A percentile compares a stretch with the other conserved stretches of the same genome.
Evolutionary conservation across 2,329 filamentous ascomycete genomes (phyloP).

Genomic region (Cercospora brassicicola): DNA sequence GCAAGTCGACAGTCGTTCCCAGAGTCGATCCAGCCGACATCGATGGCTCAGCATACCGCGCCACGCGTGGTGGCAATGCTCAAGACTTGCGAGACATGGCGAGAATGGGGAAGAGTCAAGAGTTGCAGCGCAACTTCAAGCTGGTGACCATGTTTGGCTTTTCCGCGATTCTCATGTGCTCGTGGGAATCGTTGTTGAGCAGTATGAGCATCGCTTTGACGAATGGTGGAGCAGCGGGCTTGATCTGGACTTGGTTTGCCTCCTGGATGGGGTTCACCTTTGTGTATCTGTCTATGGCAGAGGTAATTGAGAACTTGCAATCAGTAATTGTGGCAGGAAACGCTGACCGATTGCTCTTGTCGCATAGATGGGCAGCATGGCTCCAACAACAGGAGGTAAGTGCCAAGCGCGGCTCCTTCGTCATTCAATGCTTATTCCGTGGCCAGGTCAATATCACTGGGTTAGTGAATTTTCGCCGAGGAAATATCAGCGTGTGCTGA

Average conservation of each 20-base stretch:
- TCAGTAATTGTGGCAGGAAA: background rate
- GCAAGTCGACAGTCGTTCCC: background rate
- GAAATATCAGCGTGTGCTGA: background rate
- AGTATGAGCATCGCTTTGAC: conserved; percentile 21
- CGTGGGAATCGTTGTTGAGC: conserved; percentile 29
- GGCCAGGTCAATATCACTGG: conserved; percentile 20
- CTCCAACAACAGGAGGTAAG: conserved; percentile 41
- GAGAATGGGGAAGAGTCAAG: conserved; percentile 20
- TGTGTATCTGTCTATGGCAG: conserved; percentile 24
- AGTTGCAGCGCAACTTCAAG: conserved; percentile 22
- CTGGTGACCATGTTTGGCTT: conserved; percentile 32
- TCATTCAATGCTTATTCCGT: background rate
- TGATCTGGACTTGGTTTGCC: conserved; percentile 21
- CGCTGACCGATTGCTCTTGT: background rate
- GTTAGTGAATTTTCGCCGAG: conserved; percentile 44
- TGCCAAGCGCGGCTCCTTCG: background rate
- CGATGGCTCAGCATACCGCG: background rate
- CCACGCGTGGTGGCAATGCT: conserved; percentile 8
- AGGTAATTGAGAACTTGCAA: background rate
- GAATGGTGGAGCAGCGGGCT: conserved; percentile 32
- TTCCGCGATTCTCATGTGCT: conserved; percentile 30
- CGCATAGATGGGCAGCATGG: conserved; percentile 24
- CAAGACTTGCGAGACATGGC: conserved; percentile 17
- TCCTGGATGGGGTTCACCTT: conserved; percentile 21
- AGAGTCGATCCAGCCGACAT: background rate